Percentiles rank a stretch among this genome's conserved stretches.
Conservation (phyloP, 768 basidiomycete genomes). For the Tubosaeta sp. region DNA sequence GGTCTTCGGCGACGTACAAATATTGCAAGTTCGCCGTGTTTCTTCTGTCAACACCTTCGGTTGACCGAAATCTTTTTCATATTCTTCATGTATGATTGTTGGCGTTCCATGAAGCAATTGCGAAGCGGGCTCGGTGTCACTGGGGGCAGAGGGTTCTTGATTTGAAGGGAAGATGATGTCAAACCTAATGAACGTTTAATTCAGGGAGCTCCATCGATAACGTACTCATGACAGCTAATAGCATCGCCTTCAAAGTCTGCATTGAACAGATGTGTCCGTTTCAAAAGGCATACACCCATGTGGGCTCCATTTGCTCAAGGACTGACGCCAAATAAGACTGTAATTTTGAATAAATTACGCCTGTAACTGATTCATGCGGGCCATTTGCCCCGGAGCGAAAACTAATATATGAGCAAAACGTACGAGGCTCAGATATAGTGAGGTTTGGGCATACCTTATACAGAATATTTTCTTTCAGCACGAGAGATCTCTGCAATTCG, state of each 20-base stretch:
- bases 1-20: constrained; percentile 45
- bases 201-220: background rate
- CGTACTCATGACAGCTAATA: constrained; percentile 74
- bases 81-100: constrained; percentile 65
- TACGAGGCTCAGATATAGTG: background rate
- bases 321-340: constrained; percentile 74
- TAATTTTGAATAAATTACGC: constrained; percentile 55
- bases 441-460: constrained; percentile 51
- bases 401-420: constrained; percentile 35
- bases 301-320: constrained; percentile 64
- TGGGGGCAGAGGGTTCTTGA: constrained; percentile 74
- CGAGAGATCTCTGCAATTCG: constrained; percentile 62
- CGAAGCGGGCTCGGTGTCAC: constrained; percentile 75
- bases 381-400: constrained; percentile 76
- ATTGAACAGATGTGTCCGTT: constrained; percentile 70
- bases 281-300: constrained; percentile 75
- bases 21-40: constrained; percentile 77
- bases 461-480: constrained; percentile 52
- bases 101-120: constrained; percentile 41
- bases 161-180: constrained; percentile 71
- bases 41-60: constrained; percentile 67
- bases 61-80: constrained; percentile 71
- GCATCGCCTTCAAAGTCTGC: constrained; percentile 80
- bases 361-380: constrained; percentile 66
- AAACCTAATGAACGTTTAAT: constrained; percentile 47